Evolutionary conservation across 202 grass and related monocot species (phyloP).

Genomic region (Musa balbisiana): DNA sequence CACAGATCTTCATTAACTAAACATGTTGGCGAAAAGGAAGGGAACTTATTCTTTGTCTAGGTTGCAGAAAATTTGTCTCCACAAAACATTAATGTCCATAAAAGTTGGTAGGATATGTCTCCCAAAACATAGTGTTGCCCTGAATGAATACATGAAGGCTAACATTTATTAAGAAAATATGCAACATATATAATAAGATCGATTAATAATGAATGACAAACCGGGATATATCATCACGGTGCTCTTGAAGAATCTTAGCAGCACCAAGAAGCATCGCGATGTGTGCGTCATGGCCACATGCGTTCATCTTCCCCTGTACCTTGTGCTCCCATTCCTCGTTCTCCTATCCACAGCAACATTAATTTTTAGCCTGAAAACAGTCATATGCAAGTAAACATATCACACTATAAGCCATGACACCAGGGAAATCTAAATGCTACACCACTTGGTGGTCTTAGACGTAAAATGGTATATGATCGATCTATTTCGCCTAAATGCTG

Average conservation of each 20-base stretch:
- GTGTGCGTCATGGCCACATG: slow-evolving; percentile 84
- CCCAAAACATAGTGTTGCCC: no score
- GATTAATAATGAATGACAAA: slow-evolving; percentile 8
- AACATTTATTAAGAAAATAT: no score
- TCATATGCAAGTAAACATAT: not conserved
- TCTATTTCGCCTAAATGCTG: no score
- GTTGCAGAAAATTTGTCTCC: no score
- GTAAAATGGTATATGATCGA: no score
- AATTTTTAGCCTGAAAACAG: slow-evolving; percentile 36
- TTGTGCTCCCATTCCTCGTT: slow-evolving; percentile 79
- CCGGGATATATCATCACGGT: slow-evolving; percentile 54
- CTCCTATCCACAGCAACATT: slow-evolving; percentile 37
- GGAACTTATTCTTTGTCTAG: no score
- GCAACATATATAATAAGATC: not conserved
- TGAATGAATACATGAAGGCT: no score
- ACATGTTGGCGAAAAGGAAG: no score
- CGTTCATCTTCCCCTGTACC: slow-evolving; percentile 69
- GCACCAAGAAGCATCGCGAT: slow-evolving; percentile 74
- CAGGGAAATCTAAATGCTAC: not conserved
- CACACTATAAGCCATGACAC: not conserved
- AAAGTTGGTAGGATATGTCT: no score
- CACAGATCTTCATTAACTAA: no score
- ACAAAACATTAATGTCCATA: no score
- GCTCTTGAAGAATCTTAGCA: slow-evolving; percentile 71
- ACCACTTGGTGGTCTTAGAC: not conserved